Evolutionary conservation across 148 eudicot genomes (phyloP), one percentile per base, ranked within the genome.

Genomic region (Dianthus caryophyllus): DNA sequence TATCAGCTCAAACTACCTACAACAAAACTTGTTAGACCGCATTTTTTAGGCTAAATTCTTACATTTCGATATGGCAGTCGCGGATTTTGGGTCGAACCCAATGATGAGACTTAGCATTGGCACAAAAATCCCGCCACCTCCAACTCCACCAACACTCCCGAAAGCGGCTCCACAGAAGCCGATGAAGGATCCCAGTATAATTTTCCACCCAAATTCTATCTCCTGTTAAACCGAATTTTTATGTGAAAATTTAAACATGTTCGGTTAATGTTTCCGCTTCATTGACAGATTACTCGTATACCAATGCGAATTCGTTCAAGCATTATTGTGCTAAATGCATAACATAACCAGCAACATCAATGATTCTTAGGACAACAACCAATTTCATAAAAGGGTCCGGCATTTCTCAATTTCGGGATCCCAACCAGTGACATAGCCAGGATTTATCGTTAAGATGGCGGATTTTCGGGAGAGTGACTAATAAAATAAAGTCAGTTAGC

Each of bases 71-170:
- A 90, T 82, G 68, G 99, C 99, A 67, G 99, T 90, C 7, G 96
- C 73, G 44, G 99, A 94, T 78, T 94, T 94, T 20, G 95, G 75
- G 80, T 94, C 99, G 67, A 94, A 94, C 27, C 97, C 99, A 41
- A 94, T 74, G 26, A 94, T 77, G 12, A 94, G 80, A 62, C 74
- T 76, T 63, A 94, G 96, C 99, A 94, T 94, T 26, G 99, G 99
- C 64, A 94, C 97, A 69, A 83, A 94, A 55, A 94, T 88, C 30
- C 99, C 99, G 64, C 99, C 99, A 54, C 99, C 99, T 14, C 98
- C 98, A 67, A 94, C 97, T 27, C 99, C 99, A 51, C 99, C 99
- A 46, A 94, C 97, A 78, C 99, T 94, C 49, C 99, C 99, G 78
- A 94, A 90, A 55, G 96, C 90, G 0, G 97, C 97, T 77, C 99